Base-by-base conservation (phyloP, 495 filamentous ascomycete genomes). In the Talaromyces stipitatus region DNA sequence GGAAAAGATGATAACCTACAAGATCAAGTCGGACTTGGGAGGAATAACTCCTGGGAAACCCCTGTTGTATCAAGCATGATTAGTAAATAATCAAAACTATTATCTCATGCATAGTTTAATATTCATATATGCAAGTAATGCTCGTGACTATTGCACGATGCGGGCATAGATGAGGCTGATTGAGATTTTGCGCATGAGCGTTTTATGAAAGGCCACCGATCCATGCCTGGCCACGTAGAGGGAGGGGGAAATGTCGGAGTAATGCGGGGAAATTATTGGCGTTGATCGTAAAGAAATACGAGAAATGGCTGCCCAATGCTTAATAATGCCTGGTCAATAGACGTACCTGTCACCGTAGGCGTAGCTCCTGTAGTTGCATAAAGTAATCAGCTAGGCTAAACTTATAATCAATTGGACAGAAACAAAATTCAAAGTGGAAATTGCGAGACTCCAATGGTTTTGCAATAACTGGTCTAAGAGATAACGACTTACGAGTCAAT, bases 331-430 rank as follows among this genome's bases (percentile, higher is more conserved):
- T n/a, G n/a, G 16, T 12, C 16, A 43, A 18, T 12, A 50, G 18
- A 66, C 84, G 69, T 78, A 90, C 88, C 76, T 66, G n/a, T 78
- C 63, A 36, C 89, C 90, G 64, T 95, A 95, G 55, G 78, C 90
- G 62, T 78, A 92, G 72, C 90, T 87, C 66, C 89, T 92, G 58
- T 16, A 51, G 56, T 78, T 56, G 73, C 27, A 69, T 58, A 24
- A 54, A 33, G 29, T 20, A 50, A 20, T 60, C 32, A 30, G 23
- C 29, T n/a, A 43, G 47, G 18, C 16, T 9, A 46, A 24, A 23
- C 26, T 23, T 9, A 58, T 61, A 58, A 26, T 16, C 16, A 50
- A 48, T 47, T 24, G 41, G 52, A 61, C 53, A 30, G 46, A 38
- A 41, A 41, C 4, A 30, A 50, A 50, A n/a, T n/a, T n/a, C n/a